A percentile compares a stretch with the other conserved stretches of the same genome.
phyloP scores from a whole-genome alignment of 2,329 filamentous ascomycete species.

The Fusarium acutatum region DNA sequence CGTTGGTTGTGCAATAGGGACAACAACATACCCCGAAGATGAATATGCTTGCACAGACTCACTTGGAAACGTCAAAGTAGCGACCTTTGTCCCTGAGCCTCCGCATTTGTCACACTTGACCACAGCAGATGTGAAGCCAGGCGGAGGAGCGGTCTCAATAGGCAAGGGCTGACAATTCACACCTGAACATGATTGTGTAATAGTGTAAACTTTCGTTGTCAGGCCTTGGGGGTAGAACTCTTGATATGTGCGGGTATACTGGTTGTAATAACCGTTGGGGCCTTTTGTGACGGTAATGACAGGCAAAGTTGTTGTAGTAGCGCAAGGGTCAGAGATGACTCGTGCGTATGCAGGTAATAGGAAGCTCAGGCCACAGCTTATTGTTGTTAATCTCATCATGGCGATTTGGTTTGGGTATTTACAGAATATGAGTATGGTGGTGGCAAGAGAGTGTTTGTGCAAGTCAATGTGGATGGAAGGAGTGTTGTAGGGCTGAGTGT shows the following conservation, averaged over 20 bases:
- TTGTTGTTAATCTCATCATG: not conserved
- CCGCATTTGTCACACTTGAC: conserved; percentile 7
- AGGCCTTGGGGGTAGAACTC: not conserved
- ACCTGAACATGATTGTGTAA: not conserved
- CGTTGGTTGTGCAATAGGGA: not conserved
- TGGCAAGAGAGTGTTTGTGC: not conserved
- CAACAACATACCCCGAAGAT: conserved; percentile 1
- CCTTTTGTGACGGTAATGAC: not conserved
- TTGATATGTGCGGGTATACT: conserved; percentile 6
- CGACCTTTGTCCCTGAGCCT: not conserved
- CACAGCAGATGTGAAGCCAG: conserved; percentile 4
- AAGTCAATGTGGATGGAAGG: not conserved
- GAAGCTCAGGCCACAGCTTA: not conserved
- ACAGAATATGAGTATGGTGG: not conserved
- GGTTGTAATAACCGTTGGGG: not conserved
- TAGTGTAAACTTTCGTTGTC: not conserved
- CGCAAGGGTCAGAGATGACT: not conserved
- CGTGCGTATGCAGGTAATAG: not conserved
- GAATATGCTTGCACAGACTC: conserved; percentile 11
- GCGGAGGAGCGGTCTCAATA: conserved; percentile 4
- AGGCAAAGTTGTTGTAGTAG: not conserved
- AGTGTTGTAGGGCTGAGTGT: not conserved
- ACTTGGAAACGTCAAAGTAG: conserved; percentile 1
- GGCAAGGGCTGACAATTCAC: not conserved
- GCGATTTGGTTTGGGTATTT: not conserved